A percentile compares a stretch with the other conserved stretches of the same genome.
Evolutionary conservation across 768 basidiomycete genomes (phyloP).

Genomic region (Punctularia strigosozonata): DNA sequence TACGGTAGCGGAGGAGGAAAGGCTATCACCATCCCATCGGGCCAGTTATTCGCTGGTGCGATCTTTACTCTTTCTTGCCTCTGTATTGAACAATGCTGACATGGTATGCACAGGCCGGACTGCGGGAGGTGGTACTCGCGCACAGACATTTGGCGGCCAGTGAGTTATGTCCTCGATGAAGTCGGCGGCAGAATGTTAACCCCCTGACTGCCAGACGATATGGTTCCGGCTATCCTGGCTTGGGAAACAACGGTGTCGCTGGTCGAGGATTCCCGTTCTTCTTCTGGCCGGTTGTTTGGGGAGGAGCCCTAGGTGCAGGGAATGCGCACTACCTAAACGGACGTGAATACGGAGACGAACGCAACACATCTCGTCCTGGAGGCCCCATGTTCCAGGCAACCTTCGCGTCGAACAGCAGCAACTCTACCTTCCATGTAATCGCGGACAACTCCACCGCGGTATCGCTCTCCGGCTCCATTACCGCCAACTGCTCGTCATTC

Average conservation of each 20-base stretch:
- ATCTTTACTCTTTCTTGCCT: too few relatives aligned
- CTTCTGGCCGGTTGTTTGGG: constrained; percentile 56
- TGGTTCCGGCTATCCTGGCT: constrained; percentile 54
- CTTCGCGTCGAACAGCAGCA: constrained; percentile 16
- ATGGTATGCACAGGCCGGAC: too few relatives aligned
- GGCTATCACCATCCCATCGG: constrained; percentile 25
- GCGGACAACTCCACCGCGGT: constrained; percentile 21
- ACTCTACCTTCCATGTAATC: constrained; percentile 21
- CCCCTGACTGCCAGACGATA: constrained; percentile 37
- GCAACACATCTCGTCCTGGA: constrained; percentile 23
- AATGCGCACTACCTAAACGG: constrained; percentile 23
- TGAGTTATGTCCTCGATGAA: not conserved
- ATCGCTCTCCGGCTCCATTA: constrained; percentile 19
- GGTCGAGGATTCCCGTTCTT: constrained; percentile 49
- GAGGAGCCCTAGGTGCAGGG: constrained; percentile 16
- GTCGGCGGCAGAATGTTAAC: too few relatives aligned
- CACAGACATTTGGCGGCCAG: too few relatives aligned
- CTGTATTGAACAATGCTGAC: too few relatives aligned
- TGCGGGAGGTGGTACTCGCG: not conserved
- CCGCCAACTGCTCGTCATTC: constrained; percentile 28
- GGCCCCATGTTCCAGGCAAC: constrained; percentile 16
- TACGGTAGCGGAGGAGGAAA: constrained; percentile 23
- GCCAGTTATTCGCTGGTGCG: constrained; percentile 35
- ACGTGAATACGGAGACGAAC: constrained; percentile 27
- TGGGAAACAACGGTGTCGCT: constrained; percentile 29